phyloP scores from a whole-genome alignment of 345 rosid genomes.

The Citrus maxima region DNA sequence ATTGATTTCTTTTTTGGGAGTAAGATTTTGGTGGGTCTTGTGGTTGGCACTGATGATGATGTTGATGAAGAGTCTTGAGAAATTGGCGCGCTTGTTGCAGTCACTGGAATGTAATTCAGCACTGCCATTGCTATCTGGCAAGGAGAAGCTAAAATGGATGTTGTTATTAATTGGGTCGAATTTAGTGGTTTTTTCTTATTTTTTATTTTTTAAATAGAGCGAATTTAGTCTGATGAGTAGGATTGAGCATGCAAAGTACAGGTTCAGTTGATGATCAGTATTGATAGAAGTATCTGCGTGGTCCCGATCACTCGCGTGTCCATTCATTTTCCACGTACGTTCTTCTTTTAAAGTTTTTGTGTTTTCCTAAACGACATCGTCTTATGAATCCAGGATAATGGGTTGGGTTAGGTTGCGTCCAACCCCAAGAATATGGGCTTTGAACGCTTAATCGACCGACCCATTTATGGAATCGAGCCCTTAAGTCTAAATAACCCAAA shows the following conservation, averaged over 20 bases:
- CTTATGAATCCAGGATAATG: background rate
- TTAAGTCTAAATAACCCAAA: background rate
- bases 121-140: conserved; percentile 43
- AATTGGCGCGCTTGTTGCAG: conserved; percentile 48
- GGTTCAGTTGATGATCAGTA: background rate
- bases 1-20: conserved; percentile 75
- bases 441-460: background rate
- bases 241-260: background rate
- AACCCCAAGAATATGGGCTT: background rate
- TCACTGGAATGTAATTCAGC: conserved; percentile 52
- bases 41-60: conserved; percentile 22
- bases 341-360: background rate
- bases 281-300: background rate
- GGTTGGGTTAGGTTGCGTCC: background rate
- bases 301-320: background rate
- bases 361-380: background rate
- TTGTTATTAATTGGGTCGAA: background rate
- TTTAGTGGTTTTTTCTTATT: too few species aligned
- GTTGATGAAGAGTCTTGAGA: conserved; percentile 44
- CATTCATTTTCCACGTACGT: background rate
- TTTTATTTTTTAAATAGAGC: too few species aligned
- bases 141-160: background rate
- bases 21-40: conserved; percentile 61
- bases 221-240: background rate
- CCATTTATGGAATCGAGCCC: background rate